Evolutionary conservation across 352 stramenopile genomes (phyloP).

Genomic region (Globisporangium mamillatum): DNA sequence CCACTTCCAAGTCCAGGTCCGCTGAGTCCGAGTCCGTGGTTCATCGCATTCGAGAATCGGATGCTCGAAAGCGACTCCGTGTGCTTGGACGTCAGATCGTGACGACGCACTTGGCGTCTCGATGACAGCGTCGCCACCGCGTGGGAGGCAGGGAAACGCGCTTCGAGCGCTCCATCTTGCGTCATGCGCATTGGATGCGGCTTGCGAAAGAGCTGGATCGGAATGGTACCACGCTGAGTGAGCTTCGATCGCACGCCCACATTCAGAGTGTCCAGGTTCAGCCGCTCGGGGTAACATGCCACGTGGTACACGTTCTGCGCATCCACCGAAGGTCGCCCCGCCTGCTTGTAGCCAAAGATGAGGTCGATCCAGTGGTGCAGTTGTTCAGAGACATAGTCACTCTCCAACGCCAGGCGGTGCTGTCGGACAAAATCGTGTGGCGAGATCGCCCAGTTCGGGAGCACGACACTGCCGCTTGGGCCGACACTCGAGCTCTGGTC

Average conservation of each 20-base stretch:
- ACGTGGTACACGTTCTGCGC: conserved; percentile 93
- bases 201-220: conserved; percentile 78
- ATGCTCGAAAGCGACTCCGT: conserved; percentile 62
- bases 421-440: conserved; percentile 96
- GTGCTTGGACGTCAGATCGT: conserved; percentile 77
- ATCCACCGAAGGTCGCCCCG: conserved; percentile 81
- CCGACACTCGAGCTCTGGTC: conserved; percentile 30
- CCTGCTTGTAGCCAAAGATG: conserved; percentile 98
- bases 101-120: conserved; percentile 72
- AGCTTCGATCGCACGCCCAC: conserved; percentile 54
- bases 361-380: conserved; percentile 99
- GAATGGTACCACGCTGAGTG: conserved; percentile 71
- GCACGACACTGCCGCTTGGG: conserved; percentile 82
- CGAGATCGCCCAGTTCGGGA: conserved; percentile 96
- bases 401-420: conserved; percentile 96
- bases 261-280: conserved; percentile 69
- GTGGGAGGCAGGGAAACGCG: conserved; percentile 70
- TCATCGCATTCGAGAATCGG: conserved; percentile 76
- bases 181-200: conserved; percentile 68
- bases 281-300: conserved; percentile 68
- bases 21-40: conserved; percentile 51
- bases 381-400: conserved; percentile 96
- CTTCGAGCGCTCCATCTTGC: conserved; percentile 71
- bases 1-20: conserved; percentile 60
- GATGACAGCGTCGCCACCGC: conserved; percentile 73